Evolutionary conservation across 2,329 filamentous ascomycete genomes (phyloP).

Genomic region (Botrytis elliptica): DNA sequence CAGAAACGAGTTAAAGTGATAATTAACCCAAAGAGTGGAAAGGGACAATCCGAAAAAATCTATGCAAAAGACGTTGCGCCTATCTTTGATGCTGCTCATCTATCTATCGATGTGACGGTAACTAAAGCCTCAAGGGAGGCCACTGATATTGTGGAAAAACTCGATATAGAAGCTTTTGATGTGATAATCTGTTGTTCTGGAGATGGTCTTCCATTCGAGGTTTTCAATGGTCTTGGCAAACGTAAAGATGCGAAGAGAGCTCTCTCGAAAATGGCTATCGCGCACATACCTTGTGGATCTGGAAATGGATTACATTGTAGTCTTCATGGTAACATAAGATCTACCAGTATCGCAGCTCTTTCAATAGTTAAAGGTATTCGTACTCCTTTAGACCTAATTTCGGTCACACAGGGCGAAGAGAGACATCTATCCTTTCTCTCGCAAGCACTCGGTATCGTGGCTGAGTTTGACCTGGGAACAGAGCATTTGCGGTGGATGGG

Average conservation of each 20-base stretch:
- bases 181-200: conserved; percentile 84
- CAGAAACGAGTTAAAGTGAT: conserved; percentile 79
- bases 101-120: conserved; percentile 69
- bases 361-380: conserved; percentile 79
- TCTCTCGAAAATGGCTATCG: conserved; percentile 71
- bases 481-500: conserved; percentile 90
- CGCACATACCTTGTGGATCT: conserved; percentile 83
- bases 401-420: conserved; percentile 73
- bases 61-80: conserved; percentile 75
- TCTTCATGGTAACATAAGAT: conserved; percentile 63
- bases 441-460: conserved; percentile 82
- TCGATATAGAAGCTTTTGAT: conserved; percentile 78
- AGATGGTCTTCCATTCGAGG: conserved; percentile 85
- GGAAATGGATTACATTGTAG: conserved; percentile 91
- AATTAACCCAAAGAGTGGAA: conserved; percentile 84
- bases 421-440: conserved; percentile 82
- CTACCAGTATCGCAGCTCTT: conserved; percentile 65
- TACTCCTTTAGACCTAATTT: conserved; percentile 79
- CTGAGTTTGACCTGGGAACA: conserved; percentile 82
- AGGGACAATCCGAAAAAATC: conserved; percentile 67
- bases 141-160: conserved; percentile 67
- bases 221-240: conserved; percentile 84
- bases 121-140: conserved; percentile 74
- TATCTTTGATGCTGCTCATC: conserved; percentile 76
- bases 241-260: conserved; percentile 71